Conservation (phyloP, 352 stramenopile species). For the Pythium rishiriense region DNA sequence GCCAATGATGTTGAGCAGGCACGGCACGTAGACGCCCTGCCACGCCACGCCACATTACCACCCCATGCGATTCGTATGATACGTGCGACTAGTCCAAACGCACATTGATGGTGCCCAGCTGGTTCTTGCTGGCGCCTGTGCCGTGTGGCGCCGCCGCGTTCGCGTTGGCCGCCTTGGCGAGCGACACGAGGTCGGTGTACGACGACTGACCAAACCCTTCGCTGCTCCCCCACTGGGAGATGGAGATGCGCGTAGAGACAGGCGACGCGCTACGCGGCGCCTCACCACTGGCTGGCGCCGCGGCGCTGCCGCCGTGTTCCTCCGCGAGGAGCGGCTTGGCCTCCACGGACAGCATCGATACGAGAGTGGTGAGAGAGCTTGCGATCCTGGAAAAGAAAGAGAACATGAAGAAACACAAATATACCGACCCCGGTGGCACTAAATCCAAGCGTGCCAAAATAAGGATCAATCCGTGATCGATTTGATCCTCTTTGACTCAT, state of each 20-base stretch:
- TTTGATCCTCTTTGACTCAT: no score
- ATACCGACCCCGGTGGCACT: not conserved
- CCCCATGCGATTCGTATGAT: no score
- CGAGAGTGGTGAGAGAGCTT: not conserved
- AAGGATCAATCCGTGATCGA: no score
- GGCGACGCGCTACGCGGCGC: not conserved
- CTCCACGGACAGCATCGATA: constrained; percentile 34
- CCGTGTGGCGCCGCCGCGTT: not conserved
- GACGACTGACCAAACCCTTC: constrained; percentile 16
- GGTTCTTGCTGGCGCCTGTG: constrained; percentile 26
- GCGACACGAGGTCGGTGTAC: constrained; percentile 50
- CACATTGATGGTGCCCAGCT: constrained; percentile 46
- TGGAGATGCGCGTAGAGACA: constrained; percentile 11
- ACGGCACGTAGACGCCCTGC: constrained; percentile 85
- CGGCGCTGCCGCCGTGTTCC: constrained; percentile 25
- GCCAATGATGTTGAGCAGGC: constrained; percentile 90
- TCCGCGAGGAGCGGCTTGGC: constrained; percentile 43
- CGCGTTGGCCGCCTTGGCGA: constrained; percentile 20
- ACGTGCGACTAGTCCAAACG: constrained; percentile 5
- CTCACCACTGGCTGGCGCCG: not conserved
- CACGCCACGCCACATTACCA: not conserved
- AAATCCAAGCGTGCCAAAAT: not conserved
- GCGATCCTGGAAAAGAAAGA: constrained; percentile 12
- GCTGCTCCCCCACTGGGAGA: constrained; percentile 11
- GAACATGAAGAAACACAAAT: not conserved